Evolutionary conservation across 192 early-diverging fungal genomes (phyloP).

Genomic region (Gamsiella multidivaricata): DNA sequence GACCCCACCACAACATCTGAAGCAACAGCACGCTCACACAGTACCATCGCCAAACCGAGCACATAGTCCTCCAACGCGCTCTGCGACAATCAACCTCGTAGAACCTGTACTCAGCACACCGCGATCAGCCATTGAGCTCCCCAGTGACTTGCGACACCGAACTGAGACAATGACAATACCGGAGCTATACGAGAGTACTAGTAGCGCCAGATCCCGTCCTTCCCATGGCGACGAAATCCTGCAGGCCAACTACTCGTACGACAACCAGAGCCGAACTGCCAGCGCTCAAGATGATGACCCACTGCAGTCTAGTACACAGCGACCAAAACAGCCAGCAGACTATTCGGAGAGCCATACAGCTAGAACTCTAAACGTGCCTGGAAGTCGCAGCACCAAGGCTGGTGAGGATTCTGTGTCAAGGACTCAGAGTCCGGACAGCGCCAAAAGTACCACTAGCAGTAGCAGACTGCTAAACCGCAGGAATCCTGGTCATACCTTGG

Average conservation of each 20-base stretch:
- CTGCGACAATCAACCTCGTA: constrained; percentile 25
- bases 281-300: constrained; percentile 22
- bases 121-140: constrained; percentile 31
- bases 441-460: neutral
- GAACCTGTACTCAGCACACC: constrained; percentile 1
- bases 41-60: neutral
- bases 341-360: constrained; percentile 8
- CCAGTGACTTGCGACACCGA: constrained; percentile 21
- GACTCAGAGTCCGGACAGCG: neutral
- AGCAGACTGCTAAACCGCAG: constrained; percentile 10
- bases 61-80: constrained; percentile 22
- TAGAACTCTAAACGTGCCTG: constrained; percentile 17
- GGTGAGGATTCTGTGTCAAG: neutral
- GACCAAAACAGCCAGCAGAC: constrained; percentile 1
- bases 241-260: constrained; percentile 31
- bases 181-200: constrained; percentile 13
- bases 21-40: neutral
- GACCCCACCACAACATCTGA: neutral
- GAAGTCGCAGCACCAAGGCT: constrained; percentile 12
- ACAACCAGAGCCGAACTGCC: neutral
- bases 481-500: neutral
- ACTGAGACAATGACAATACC: constrained; percentile 12
- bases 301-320: constrained; percentile 7
- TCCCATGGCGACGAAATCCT: constrained; percentile 36
- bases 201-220: constrained; percentile 11